A percentile compares a stretch with the other conserved stretches of the same genome.
Evolutionary conservation across 2,329 filamentous ascomycete genomes (phyloP).

Genomic region (Salinomyces thailandicus): DNA sequence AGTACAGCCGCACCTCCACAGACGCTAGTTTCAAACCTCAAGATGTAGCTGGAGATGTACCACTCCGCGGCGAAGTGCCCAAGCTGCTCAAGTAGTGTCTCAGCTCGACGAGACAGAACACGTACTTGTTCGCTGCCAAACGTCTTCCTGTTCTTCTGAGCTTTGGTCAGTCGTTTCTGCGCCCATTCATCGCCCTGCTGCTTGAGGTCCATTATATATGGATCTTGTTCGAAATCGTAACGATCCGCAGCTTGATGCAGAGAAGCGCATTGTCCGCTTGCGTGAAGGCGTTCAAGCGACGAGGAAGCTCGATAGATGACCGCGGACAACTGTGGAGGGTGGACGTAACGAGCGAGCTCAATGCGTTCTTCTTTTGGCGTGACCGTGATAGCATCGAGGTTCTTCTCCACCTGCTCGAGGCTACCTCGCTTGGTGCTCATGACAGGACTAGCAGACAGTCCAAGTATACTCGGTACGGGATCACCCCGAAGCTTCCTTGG

Average conservation of each 20-base stretch:
- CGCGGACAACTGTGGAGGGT: constrained; percentile 49
- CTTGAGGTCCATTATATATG: constrained; percentile 28
- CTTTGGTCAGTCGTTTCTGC: constrained; percentile 16
- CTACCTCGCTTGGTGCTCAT: constrained; percentile 47
- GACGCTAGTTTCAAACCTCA: constrained; percentile 16
- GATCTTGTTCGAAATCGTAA: constrained; percentile 30
- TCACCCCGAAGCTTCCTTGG: constrained; percentile 26
- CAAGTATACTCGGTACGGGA: constrained; percentile 56
- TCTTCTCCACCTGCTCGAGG: constrained; percentile 53
- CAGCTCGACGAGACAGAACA: constrained; percentile 24
- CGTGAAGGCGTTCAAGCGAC: constrained; percentile 4
- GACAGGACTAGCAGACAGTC: constrained; percentile 70
- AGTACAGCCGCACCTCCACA: constrained; percentile 10
- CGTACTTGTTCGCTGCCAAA: constrained; percentile 32
- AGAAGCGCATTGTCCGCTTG: constrained; percentile 10
- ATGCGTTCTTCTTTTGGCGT: constrained; percentile 58
- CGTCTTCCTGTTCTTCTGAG: constrained; percentile 25
- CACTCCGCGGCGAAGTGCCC: constrained; percentile 29
- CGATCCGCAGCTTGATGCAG: constrained; percentile 4
- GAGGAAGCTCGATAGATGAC: constrained; percentile 22
- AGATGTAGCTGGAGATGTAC: constrained; percentile 31
- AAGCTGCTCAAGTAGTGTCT: constrained; percentile 28
- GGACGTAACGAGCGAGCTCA: constrained; percentile 58
- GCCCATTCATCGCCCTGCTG: constrained; percentile 19
- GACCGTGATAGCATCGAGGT: constrained; percentile 58